Conservation (phyloP, 805 yeast genomes). For the Starmerella floricola region DNA sequence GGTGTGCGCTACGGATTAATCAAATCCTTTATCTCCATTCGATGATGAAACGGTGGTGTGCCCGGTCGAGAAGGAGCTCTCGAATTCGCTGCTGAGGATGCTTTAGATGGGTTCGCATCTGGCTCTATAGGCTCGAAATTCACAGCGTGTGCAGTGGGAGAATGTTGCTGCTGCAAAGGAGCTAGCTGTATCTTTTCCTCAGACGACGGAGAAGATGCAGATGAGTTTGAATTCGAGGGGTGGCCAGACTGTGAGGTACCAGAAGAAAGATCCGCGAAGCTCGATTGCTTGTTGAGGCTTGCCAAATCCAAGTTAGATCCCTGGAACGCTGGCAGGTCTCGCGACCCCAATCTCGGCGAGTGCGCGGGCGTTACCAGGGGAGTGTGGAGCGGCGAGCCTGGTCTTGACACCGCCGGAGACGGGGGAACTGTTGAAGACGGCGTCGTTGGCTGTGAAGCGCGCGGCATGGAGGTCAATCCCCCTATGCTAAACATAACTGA, state of each 20-base stretch:
- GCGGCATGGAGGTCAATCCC: background rate
- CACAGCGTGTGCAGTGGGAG: background rate
- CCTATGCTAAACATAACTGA: constrained; percentile 24
- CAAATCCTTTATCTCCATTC: constrained; percentile 18
- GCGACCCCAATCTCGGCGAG: constrained; percentile 34
- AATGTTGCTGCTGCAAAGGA: constrained; percentile 5
- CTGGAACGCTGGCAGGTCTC: constrained; percentile 17
- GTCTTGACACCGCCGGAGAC: constrained; percentile 31
- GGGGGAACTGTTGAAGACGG: constrained; percentile 35
- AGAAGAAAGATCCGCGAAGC: background rate
- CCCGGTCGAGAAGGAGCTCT: constrained; percentile 19
- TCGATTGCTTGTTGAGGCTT: background rate
- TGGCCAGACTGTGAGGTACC: background rate
- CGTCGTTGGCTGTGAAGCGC: constrained; percentile 31
- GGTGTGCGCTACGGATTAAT: constrained; percentile 11
- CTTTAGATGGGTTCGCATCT: constrained; percentile 13
- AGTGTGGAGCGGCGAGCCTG: constrained; percentile 33
- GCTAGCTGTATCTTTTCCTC: constrained; percentile 7
- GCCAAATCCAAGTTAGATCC: constrained; percentile 5
- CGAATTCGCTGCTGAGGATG: constrained; percentile 5
- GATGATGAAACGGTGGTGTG: constrained; percentile 9
- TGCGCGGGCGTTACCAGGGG: constrained; percentile 37
- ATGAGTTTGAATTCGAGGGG: background rate
- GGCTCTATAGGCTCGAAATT: constrained; percentile 16
- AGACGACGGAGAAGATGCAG: background rate